These are phyloP conservation scores for Hypocrella siamensis DNA, from an alignment of 2,329 filamentous ascomycete genomes.

Conservation along the genomic window DNA sequence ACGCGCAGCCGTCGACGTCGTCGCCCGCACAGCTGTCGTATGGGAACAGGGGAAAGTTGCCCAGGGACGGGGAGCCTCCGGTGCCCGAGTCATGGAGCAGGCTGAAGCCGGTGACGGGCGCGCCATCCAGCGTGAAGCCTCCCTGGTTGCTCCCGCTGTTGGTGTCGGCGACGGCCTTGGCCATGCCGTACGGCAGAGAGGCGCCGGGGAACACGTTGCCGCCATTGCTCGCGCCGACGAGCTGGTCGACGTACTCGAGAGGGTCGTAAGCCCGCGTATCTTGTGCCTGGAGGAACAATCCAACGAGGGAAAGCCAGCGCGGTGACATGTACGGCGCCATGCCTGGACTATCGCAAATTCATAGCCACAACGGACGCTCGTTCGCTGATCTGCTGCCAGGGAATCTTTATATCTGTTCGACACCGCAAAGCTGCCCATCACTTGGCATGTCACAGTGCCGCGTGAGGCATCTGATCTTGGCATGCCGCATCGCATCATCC, in stretches of 20 bases:
- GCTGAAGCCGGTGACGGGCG: constrained; percentile 37
- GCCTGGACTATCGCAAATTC: no score
- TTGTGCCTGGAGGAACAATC: no score
- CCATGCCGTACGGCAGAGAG: constrained; percentile 31
- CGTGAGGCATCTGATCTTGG: no score
- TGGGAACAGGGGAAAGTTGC: constrained; percentile 59
- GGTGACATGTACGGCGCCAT: no score
- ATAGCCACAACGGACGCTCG: no score
- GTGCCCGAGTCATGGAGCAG: constrained; percentile 44
- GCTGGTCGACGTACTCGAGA: constrained; percentile 17
- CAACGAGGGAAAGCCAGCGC: no score
- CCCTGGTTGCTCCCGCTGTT: constrained; percentile 33
- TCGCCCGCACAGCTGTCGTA: constrained; percentile 45
- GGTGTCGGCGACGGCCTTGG: constrained; percentile 38
- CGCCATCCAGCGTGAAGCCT: constrained; percentile 36
- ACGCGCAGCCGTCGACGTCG: constrained; percentile 45
- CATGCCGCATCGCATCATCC: no score
- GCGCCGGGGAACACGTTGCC: constrained; percentile 29
- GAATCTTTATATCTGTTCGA: no score
- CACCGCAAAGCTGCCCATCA: no score
- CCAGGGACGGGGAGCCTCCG: constrained; percentile 44
- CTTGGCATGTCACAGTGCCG: no score
- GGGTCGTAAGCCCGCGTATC: constrained; percentile 6
- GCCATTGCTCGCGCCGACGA: constrained; percentile 16
- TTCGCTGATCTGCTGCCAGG: no score